A percentile compares a stretch with the other conserved stretches of the same genome.
phyloP scores from a whole-genome alignment of 306 rosid genomes.

The Echinosophora koreensis region DNA sequence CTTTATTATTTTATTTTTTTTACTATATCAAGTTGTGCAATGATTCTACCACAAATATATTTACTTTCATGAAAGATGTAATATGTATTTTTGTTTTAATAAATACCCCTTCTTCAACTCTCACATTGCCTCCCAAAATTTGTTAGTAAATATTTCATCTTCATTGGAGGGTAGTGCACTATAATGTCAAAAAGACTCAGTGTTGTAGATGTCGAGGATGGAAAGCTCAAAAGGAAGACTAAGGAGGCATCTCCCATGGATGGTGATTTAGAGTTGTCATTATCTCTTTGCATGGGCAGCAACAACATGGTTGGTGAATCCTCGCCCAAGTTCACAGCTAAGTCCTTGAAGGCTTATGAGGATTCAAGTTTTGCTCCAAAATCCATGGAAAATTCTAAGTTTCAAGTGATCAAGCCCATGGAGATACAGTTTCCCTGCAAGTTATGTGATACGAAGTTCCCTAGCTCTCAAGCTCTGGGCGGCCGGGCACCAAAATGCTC shows the following conservation, averaged over 20 bases:
- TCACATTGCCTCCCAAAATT: too few species aligned
- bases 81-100: too few species aligned
- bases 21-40: too few species aligned
- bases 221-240: not conserved
- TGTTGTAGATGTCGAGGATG: not conserved
- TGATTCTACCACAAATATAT: too few species aligned
- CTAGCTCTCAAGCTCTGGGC: conserved; percentile 66
- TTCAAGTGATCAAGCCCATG: not conserved
- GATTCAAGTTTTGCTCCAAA: not conserved
- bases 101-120: too few species aligned
- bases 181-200: not conserved
- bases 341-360: not conserved
- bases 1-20: too few species aligned
- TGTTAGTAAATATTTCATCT: too few species aligned
- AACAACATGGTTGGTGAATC: not conserved
- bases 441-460: conserved; percentile 44
- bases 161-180: not conserved
- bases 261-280: not conserved
- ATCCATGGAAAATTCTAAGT: not conserved
- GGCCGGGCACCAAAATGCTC: conserved; percentile 75
- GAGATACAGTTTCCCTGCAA: conserved; percentile 9
- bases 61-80: too few species aligned
- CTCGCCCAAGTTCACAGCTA: not conserved
- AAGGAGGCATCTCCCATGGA: not conserved
- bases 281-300: not conserved